Percentiles rank a stretch among this genome's conserved stretches.
Conservation (phyloP, 2,329 filamentous ascomycete species). For the Clonostachys rosea region DNA sequence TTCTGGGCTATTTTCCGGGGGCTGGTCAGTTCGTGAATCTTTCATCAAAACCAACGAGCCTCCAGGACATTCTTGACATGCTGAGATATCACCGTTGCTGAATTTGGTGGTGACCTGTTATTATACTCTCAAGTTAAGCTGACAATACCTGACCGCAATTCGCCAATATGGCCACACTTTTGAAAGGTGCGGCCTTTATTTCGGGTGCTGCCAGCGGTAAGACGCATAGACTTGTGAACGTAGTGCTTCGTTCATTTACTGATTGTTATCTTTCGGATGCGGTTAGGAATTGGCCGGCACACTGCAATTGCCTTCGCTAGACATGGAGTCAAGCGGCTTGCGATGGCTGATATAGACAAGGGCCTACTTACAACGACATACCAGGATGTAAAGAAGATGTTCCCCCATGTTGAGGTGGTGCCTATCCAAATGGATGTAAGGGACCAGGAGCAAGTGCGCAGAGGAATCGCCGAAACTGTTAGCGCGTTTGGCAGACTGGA, state of each 20-base stretch:
- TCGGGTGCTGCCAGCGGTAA: conserved; percentile 5
- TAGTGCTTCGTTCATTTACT: neutral
- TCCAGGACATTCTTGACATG: no score
- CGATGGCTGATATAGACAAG: conserved; percentile 38
- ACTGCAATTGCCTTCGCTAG: conserved; percentile 40
- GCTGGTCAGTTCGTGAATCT: no score
- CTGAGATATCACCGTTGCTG: no score
- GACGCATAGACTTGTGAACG: neutral
- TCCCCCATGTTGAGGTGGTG: conserved; percentile 33
- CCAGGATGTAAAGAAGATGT: conserved; percentile 22
- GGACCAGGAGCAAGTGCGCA: conserved; percentile 32
- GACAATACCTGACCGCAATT: no score
- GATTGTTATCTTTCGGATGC: neutral
- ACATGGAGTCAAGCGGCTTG: conserved; percentile 39
- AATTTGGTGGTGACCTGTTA: no score
- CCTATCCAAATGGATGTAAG: conserved; percentile 39
- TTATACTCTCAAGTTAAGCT: no score
- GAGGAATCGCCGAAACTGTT: conserved; percentile 31
- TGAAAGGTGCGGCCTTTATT: conserved; percentile 6
- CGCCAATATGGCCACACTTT: neutral
- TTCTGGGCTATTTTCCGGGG: no score
- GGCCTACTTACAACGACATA: conserved; percentile 20
- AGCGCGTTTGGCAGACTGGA: conserved; percentile 47
- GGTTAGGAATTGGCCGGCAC: conserved; percentile 39
- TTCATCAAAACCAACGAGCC: no score